Base-by-base conservation (phyloP, 1,284 basidiomycete genomes). In the Ustilago xerochloae region DNA sequence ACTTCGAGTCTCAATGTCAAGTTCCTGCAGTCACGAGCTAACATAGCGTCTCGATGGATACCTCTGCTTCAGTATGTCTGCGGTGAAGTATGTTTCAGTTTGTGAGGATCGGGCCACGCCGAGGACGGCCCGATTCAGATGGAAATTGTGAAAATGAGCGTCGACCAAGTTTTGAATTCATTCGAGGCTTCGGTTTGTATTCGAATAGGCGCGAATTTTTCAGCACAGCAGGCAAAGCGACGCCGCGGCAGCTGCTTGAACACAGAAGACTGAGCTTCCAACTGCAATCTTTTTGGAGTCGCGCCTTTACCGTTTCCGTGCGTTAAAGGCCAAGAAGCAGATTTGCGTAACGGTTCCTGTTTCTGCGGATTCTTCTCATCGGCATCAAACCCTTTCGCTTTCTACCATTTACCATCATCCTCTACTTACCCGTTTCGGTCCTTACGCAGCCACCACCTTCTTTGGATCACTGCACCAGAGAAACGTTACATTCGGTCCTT, bases 331-430 rank as follows among this genome's bases (percentile, higher is more conserved):
- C 7, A 28, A 18, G n/a, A 33, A 51, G 49, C 32, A 36, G 50
- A 29, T 32, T 41, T 54, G 52, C 53, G 32, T 35, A 38, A 28
- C 15, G 10, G 32, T 43, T 45, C 28, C 28, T 18, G 20, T 20
- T 43, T 49, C 33, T 49, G 20, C 48, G 24, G 18, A 22, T 56
- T 56, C 61, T 63, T 56, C 53, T 52, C 32, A 35, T 30, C 45
- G 6, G 45, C 29, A 32, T 47, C 15, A 4, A 30, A 24, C 45
- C n/a, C 20, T 20, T 7, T 18, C 16, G 18, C 3, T 28, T 6
- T 12, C 13, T 24, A 13, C 6, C 13, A 20, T 43, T 24, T 24
- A 43, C 41, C 41, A 28, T 26, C 41, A 5, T 43, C 41, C 22
- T 6, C 12, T 24, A 10, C 41, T 6, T 26, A 6, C 22, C 15